Percentiles rank a stretch among this genome's conserved stretches.
These are phyloP conservation scores for Spatholobus suberectus DNA, from an alignment of 306 rosid species.

Conservation along the genomic window DNA sequence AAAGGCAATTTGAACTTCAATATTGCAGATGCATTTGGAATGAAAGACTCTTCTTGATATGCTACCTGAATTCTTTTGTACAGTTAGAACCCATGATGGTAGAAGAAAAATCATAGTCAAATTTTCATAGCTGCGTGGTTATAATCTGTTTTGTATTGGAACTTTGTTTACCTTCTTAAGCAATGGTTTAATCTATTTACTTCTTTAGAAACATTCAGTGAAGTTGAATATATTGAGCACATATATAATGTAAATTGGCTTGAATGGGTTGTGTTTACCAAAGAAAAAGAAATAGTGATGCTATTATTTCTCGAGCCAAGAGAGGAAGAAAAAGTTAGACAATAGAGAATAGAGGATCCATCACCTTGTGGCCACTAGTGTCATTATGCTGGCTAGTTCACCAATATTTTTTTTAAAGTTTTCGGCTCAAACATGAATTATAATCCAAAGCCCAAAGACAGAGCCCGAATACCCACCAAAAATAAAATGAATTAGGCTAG, in stretches of 20 bases:
- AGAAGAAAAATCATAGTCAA: conserved; percentile 36
- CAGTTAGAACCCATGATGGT: conserved; percentile 44
- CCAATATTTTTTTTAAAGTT: neutral
- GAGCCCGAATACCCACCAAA: too few species aligned
- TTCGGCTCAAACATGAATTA: neutral
- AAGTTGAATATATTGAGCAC: neutral
- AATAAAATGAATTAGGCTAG: too few species aligned
- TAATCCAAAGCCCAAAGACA: too few species aligned
- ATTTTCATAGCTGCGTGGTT: conserved; percentile 32
- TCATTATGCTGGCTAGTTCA: neutral
- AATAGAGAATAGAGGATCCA: neutral
- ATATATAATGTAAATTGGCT: neutral
- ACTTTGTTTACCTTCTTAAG: conserved; percentile 34
- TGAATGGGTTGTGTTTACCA: neutral
- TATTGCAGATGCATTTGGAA: conserved; percentile 79
- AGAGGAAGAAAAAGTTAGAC: neutral
- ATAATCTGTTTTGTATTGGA: conserved; percentile 5
- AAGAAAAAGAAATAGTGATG: neutral
- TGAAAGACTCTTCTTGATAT: conserved; percentile 54
- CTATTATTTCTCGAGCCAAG: neutral
- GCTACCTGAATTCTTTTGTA: conserved; percentile 46
- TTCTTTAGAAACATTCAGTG: neutral
- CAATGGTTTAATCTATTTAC: conserved; percentile 21
- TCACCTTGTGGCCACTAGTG: neutral
- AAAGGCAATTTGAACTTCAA: conserved; percentile 74